Evolutionary conservation across 176 grass and related monocot species (phyloP), one percentile per base, ranked within the genome.

Genomic region (Dendrocalamus sinicus): DNA sequence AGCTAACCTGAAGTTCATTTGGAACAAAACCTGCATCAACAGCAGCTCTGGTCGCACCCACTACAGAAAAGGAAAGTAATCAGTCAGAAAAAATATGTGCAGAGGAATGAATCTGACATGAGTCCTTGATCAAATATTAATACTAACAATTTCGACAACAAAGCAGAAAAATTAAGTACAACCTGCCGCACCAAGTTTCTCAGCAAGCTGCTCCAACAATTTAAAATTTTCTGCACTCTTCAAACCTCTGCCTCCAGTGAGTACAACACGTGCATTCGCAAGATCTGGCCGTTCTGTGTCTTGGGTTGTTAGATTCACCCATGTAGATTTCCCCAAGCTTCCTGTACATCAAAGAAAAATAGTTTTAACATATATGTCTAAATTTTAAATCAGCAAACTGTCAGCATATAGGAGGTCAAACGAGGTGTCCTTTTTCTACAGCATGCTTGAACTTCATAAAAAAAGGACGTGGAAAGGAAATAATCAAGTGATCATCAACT

Each of bases 131-230:
- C 35, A 81, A 81, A 75, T 75, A 84, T 51, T 26, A 63, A 39
- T 1, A 52, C 9, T 22, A 55, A 4, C 2, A 72, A 39, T 37
- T 35, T 66, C 30, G 8, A 66, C 14, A 37, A 28, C 1, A 70
- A 77, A 9, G 6, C 13, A 35, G 6, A 16, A 72, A 41, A 17
- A 6, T 66, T 6, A 79, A 72, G 37, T 63, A 24, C 50, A 74
- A 96, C 96, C 93, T 88, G 93, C 93, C 74, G 96, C 96, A 30
- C 92, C 93, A 88, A 99, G 91, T 86, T 99, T 99, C 85, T 99
- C 92, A n/a, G 96, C 93, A 80, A 99, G 93, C 72, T 92, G 93
- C 89, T 96, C 96, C 51, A 96, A 84, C 59, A 99, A 86, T 85
- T 96, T 94, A 72, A 99, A 99, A 79, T 96, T 96, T 76, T 99